A percentile compares a stretch with the other conserved stretches of the same genome.
phyloP scores from a whole-genome alignment of 2,329 filamentous ascomycete genomes.

The Blastomyces percursus region DNA sequence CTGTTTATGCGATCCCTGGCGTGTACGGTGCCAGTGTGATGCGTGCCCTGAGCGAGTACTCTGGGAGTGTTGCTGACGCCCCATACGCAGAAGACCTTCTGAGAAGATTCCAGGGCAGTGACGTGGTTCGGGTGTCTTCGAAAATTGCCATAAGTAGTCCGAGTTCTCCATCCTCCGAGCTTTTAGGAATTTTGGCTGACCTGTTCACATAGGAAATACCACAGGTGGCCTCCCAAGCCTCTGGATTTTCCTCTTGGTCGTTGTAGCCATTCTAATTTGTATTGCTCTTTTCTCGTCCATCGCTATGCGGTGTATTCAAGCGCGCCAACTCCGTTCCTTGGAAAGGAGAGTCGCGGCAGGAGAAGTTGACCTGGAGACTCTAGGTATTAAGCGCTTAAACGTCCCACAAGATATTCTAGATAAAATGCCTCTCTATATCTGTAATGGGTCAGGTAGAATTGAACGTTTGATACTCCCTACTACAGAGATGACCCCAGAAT shows the following conservation, averaged over 20 bases:
- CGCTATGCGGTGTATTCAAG: constrained; percentile 67
- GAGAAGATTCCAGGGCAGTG: constrained; percentile 28
- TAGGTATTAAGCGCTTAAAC: constrained; percentile 72
- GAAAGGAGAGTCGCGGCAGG: constrained; percentile 61
- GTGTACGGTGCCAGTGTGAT: constrained; percentile 57
- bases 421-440: constrained; percentile 67
- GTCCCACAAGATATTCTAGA: constrained; percentile 63
- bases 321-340: constrained; percentile 55
- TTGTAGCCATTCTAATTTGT: constrained; percentile 58
- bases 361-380: constrained; percentile 73
- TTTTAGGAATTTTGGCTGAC: background rate
- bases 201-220: constrained; percentile 20
- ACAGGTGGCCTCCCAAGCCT: constrained; percentile 50
- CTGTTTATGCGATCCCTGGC: constrained; percentile 72
- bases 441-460: constrained; percentile 35
- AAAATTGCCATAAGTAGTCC: constrained; percentile 37
- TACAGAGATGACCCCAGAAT: background rate
- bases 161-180: constrained; percentile 1
- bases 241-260: constrained; percentile 65
- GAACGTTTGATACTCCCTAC: background rate
- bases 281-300: constrained; percentile 58
- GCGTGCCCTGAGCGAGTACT: constrained; percentile 61
- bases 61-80: constrained; percentile 53
- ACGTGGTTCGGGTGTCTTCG: constrained; percentile 43
- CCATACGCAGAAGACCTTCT: constrained; percentile 23